Conservation (phyloP, 2,329 filamentous ascomycete species). For the Fusarium xylarioides region DNA sequence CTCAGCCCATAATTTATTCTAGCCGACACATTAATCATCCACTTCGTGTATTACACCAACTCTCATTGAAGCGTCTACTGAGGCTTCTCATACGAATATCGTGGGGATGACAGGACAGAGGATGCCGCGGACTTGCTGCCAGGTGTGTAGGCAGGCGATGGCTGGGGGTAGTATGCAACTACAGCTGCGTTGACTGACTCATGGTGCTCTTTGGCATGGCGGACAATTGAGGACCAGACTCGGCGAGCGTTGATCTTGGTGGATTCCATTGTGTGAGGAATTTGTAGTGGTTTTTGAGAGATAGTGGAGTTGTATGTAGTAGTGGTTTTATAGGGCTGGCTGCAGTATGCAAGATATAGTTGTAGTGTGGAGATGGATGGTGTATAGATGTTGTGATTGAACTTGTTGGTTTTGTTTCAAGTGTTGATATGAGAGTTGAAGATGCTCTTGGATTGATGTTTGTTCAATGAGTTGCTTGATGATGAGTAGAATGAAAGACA, state of each 20-base stretch:
- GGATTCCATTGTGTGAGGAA: background rate
- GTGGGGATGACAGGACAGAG: background rate
- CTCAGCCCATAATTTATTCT: no score
- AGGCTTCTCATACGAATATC: background rate
- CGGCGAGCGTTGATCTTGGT: background rate
- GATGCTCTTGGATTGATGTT: background rate
- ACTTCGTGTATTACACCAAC: background rate
- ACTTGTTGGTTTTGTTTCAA: background rate
- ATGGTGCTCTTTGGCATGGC: background rate
- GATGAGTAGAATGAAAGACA: background rate
- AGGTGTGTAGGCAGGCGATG: background rate
- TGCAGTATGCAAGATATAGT: background rate
- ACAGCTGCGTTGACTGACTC: background rate
- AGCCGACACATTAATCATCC: background rate
- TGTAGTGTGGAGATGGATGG: background rate
- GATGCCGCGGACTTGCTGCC: background rate
- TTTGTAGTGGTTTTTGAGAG: background rate
- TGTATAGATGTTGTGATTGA: background rate
- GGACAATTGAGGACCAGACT: background rate
- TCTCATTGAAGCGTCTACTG: background rate
- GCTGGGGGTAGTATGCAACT: background rate
- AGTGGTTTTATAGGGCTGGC: background rate
- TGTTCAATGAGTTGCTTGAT: background rate
- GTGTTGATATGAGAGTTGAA: background rate
- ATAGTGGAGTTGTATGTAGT: background rate